phyloP scores from a whole-genome alignment of 2,329 filamentous ascomycete species.

The Mariannaea elegans region DNA sequence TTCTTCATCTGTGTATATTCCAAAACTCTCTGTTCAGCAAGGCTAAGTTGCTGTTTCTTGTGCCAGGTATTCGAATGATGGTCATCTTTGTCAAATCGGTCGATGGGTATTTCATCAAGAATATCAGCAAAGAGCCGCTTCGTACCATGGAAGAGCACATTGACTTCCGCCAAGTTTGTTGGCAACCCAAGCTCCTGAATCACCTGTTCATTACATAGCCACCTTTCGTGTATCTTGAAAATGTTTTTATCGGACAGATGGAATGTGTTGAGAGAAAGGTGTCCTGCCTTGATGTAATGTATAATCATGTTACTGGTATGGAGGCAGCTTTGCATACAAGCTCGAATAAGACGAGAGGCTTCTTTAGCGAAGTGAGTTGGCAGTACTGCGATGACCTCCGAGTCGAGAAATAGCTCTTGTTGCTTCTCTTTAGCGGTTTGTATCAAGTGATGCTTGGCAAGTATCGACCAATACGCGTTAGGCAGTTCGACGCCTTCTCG shows the following conservation, averaged over 20 bases:
- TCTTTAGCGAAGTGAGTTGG: not conserved
- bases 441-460: not conserved
- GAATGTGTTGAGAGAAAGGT: not conserved
- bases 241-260: not conserved
- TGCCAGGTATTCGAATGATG: not conserved
- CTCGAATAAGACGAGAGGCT: not conserved
- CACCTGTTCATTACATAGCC: not conserved
- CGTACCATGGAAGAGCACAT: not conserved
- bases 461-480: constrained; percentile 20
- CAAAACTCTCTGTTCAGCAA: not conserved
- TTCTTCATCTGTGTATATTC: not conserved
- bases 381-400: not conserved
- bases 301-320: not conserved
- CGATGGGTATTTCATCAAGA: not conserved
- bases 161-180: no score
- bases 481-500: constrained; percentile 11
- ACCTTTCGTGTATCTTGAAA: not conserved
- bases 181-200: not conserved
- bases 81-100: not conserved
- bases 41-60: not conserved
- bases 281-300: not conserved
- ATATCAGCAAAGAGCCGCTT: not conserved
- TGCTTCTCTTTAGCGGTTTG: constrained; percentile 11
- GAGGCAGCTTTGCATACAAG: not conserved
- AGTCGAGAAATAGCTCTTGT: constrained; percentile 1